phyloP scores from a whole-genome alignment of 1,139 yeast species.

The Scheffersomyces stambukii region DNA sequence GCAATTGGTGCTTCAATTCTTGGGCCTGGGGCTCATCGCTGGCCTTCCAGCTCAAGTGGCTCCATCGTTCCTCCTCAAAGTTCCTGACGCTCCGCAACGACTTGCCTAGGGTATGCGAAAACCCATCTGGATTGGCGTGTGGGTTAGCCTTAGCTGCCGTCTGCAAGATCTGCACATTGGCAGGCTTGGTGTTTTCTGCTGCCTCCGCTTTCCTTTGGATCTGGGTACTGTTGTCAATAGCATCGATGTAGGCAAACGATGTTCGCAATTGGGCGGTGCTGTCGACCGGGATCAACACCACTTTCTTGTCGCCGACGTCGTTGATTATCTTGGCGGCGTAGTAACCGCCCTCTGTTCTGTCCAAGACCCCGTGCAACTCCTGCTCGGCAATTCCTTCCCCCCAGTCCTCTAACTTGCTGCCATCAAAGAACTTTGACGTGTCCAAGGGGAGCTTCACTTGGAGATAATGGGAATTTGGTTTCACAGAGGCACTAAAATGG shows the following conservation, averaged over 20 bases:
- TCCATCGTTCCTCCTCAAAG: conserved; percentile 71
- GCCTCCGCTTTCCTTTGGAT: conserved; percentile 19
- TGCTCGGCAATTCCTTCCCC: conserved; percentile 55
- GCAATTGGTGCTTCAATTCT: conserved; percentile 23
- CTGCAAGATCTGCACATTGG: conserved; percentile 43
- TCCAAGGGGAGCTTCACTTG: conserved; percentile 74
- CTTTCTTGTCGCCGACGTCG: conserved; percentile 24
- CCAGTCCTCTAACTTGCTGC: conserved; percentile 60
- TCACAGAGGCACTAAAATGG: conserved; percentile 51
- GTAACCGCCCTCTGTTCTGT: conserved; percentile 49
- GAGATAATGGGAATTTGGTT: conserved; percentile 51
- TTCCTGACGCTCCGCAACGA: conserved; percentile 70
- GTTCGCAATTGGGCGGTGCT: conserved; percentile 79
- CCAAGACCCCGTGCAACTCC: conserved; percentile 65
- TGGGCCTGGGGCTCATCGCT: conserved; percentile 32
- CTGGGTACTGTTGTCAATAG: conserved; percentile 26
- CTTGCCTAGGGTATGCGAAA: conserved; percentile 70
- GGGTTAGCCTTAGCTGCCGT: conserved; percentile 38
- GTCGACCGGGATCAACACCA: conserved; percentile 64
- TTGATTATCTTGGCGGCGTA: conserved; percentile 32
- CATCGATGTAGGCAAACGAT: conserved; percentile 72
- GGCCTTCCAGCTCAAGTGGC: conserved; percentile 45
- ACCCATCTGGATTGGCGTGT: conserved; percentile 66
- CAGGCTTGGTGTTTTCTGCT: conserved; percentile 27
- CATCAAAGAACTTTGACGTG: conserved; percentile 61